phyloP scores from a whole-genome alignment of 2,329 filamentous ascomycete genomes.

The Orbilia quercus region DNA sequence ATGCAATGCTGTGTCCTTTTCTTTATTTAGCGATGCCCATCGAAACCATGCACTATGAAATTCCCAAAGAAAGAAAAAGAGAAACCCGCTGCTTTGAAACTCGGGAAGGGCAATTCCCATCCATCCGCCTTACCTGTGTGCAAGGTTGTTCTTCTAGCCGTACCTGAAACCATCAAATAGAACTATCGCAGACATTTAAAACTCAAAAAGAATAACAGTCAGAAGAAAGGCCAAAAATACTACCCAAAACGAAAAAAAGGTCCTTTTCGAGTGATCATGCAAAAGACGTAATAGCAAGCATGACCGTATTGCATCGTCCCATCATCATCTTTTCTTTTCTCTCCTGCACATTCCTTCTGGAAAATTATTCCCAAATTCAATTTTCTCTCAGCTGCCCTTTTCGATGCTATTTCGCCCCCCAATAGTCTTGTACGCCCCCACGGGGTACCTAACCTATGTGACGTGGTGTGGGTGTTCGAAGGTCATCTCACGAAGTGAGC shows the following conservation, averaged over 20 bases:
- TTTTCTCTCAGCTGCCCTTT: slow-evolving; percentile 44
- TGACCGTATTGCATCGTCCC: slow-evolving; percentile 45
- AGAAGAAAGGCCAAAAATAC: slow-evolving; percentile 45
- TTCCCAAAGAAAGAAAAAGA: slow-evolving; percentile 33
- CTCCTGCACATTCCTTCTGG: slow-evolving; percentile 48
- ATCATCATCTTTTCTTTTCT: slow-evolving; percentile 9
- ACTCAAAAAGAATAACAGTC: slow-evolving; percentile 35
- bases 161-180: slow-evolving; percentile 54
- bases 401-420: slow-evolving; percentile 19
- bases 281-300: slow-evolving; percentile 53
- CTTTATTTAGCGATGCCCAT: slow-evolving; percentile 36
- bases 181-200: slow-evolving; percentile 46
- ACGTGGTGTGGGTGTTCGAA: slow-evolving; percentile 4
- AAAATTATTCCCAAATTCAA: slow-evolving; percentile 42
- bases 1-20: background rate
- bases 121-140: slow-evolving; percentile 21
- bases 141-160: slow-evolving; percentile 46
- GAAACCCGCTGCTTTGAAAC: slow-evolving; percentile 31
- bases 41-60: slow-evolving; percentile 7
- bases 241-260: background rate
- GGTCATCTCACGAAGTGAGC: slow-evolving; percentile 13
- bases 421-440: slow-evolving; percentile 24
- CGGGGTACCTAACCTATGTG: slow-evolving; percentile 4
- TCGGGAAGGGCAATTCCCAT: slow-evolving; percentile 18
- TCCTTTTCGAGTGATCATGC: slow-evolving; percentile 43